phyloP scores from a whole-genome alignment of 1,139 yeast genomes.

The Yamadazyma membranifaciens region DNA sequence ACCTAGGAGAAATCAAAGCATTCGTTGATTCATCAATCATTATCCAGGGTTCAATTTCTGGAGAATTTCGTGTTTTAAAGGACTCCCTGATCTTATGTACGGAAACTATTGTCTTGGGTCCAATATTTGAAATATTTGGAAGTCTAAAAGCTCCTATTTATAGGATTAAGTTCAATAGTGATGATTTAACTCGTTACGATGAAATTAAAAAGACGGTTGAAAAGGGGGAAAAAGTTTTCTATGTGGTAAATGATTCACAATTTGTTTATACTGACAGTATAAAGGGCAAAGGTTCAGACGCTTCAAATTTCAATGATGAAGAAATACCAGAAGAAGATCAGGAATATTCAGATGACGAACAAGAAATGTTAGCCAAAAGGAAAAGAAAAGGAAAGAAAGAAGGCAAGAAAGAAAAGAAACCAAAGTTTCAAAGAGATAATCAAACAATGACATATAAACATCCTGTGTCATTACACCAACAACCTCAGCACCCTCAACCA shows the following conservation, averaged over 20 bases:
- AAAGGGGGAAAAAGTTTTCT: constrained; percentile 60
- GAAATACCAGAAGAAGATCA: constrained; percentile 91
- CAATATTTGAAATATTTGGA: constrained; percentile 87
- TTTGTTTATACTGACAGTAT: constrained; percentile 76
- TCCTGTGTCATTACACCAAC: constrained; percentile 3
- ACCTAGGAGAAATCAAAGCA: constrained; percentile 68
- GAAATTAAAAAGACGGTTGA: constrained; percentile 39
- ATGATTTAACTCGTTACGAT: constrained; percentile 34
- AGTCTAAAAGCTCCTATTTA: constrained; percentile 82
- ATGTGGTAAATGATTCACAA: constrained; percentile 78
- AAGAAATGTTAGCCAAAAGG: constrained; percentile 62
- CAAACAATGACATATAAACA: background rate
- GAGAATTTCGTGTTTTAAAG: constrained; percentile 79
- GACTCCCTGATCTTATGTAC: constrained; percentile 82
- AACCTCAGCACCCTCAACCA: constrained; percentile 1
- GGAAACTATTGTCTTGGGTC: constrained; percentile 77
- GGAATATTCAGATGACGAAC: constrained; percentile 92
- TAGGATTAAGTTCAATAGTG: constrained; percentile 63
- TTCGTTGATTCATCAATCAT: constrained; percentile 73
- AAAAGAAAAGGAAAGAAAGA: constrained; percentile 54
- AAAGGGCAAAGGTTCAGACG: constrained; percentile 85
- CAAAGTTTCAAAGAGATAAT: background rate
- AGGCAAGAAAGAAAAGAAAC: constrained; percentile 29
- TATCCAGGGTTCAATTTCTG: constrained; percentile 73
- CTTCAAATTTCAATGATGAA: constrained; percentile 92